phyloP scores from a whole-genome alignment of 1,284 basidiomycete genomes.

The Ustilago nuda region DNA sequence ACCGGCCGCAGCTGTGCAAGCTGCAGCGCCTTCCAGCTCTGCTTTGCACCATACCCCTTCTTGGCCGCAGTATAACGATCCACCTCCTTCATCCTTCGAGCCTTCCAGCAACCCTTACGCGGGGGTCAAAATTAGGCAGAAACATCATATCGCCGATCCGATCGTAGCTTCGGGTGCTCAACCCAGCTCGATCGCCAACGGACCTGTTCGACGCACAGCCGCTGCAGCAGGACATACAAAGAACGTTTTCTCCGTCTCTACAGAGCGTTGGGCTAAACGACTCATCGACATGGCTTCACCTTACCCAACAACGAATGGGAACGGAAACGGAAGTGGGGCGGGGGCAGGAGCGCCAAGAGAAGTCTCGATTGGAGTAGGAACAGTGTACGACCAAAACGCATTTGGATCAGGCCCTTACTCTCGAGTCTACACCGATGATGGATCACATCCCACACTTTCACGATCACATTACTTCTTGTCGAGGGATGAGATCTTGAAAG shows the following conservation, averaged over 20 bases:
- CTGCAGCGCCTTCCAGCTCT: slow-evolving; percentile 21
- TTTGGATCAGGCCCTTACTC: slow-evolving; percentile 30
- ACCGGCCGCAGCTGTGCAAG: slow-evolving; percentile 41
- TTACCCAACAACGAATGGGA: slow-evolving; percentile 10
- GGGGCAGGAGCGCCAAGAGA: slow-evolving; percentile 15
- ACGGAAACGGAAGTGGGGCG: neutral
- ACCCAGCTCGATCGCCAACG: slow-evolving; percentile 17
- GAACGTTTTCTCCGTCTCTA: slow-evolving; percentile 52
- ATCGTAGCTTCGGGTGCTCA: slow-evolving; percentile 38
- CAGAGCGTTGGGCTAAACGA: slow-evolving; percentile 43
- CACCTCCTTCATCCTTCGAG: slow-evolving; percentile 13
- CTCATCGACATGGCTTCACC: slow-evolving; percentile 41
- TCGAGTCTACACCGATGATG: slow-evolving; percentile 11
- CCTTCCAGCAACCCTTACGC: neutral
- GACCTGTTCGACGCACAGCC: slow-evolving; percentile 36
- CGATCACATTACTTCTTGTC: slow-evolving; percentile 63
- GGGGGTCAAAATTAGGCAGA: slow-evolving; percentile 17
- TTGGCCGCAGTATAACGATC: slow-evolving; percentile 33
- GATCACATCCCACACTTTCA: slow-evolving; percentile 18
- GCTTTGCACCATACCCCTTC: slow-evolving; percentile 12
- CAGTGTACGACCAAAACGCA: slow-evolving; percentile 35
- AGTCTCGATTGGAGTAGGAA: slow-evolving; percentile 39
- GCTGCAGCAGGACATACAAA: slow-evolving; percentile 36
- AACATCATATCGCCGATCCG: slow-evolving; percentile 43
- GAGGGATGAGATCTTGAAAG: slow-evolving; percentile 65